Conservation (phyloP, 805 yeast species). For the Wickerhamomyces rabaulensis region DNA sequence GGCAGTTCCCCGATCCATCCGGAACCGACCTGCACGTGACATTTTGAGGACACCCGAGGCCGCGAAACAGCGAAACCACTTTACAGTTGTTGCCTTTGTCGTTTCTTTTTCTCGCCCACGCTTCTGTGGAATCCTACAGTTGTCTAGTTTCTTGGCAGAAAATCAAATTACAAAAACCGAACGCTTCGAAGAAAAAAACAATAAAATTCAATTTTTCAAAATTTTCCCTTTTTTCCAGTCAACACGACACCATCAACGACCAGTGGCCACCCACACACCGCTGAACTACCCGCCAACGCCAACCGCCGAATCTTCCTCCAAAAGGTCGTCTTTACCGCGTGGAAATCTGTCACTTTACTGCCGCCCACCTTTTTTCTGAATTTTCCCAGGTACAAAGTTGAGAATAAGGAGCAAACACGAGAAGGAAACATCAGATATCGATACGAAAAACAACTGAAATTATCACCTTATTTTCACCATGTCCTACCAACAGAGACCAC, state of each 20-base stretch:
- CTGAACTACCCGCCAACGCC: background rate
- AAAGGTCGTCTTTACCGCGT: background rate
- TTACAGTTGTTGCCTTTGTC: background rate
- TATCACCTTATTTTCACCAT: constrained; percentile 3
- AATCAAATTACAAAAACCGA: background rate
- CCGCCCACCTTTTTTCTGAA: background rate
- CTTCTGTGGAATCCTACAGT: background rate
- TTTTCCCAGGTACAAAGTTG: background rate
- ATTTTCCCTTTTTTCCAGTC: background rate
- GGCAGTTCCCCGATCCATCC: background rate
- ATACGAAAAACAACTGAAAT: background rate
- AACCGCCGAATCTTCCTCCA: background rate
- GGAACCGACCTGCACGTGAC: background rate
- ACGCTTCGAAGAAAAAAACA: background rate
- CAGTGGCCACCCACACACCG: background rate
- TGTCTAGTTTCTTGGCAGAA: background rate
- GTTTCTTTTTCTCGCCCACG: background rate
- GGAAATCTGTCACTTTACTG: background rate
- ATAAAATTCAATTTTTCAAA: background rate
- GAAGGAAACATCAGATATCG: constrained; percentile 1
- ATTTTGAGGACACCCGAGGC: background rate
- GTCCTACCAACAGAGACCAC: constrained; percentile 28
- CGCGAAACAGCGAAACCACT: background rate
- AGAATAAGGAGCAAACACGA: background rate
- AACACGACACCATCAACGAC: background rate